These are phyloP conservation scores for Thalassiosira ordinaria DNA, from an alignment of 352 stramenopile genomes.

Conservation along the genomic window DNA sequence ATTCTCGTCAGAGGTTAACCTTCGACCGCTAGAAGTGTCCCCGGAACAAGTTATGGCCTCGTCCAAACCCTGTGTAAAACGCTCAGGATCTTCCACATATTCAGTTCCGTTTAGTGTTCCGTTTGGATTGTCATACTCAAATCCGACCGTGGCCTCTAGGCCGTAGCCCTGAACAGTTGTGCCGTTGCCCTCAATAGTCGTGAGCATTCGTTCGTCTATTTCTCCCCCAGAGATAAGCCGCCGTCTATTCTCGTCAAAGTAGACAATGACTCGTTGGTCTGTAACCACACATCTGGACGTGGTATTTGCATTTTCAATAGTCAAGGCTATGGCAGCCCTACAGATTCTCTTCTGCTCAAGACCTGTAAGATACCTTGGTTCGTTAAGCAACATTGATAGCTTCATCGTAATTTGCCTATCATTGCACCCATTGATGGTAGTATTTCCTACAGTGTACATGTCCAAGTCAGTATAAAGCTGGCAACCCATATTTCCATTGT, in stretches of 20 bases:
- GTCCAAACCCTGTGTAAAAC: neutral
- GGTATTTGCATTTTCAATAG: neutral
- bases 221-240: neutral
- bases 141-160: neutral
- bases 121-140: neutral
- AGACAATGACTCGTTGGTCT: constrained; percentile 1
- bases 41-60: neutral
- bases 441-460: constrained; percentile 38
- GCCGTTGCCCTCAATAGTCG: neutral
- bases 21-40: neutral
- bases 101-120: neutral
- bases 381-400: constrained; percentile 33
- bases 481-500: constrained; percentile 57
- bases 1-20: too few relatives aligned
- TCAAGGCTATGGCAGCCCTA: constrained; percentile 33
- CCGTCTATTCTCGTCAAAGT: neutral
- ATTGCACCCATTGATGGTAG: constrained; percentile 42
- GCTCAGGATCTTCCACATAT: neutral
- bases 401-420: constrained; percentile 32
- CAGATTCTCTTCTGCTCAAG: constrained; percentile 54
- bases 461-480: constrained; percentile 48
- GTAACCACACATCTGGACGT: neutral
- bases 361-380: constrained; percentile 40
- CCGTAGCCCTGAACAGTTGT: too few relatives aligned
- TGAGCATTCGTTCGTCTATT: neutral